These are phyloP conservation scores for Globisporangium polare DNA, from an alignment of 352 stramenopile species.

Conservation along the genomic window DNA sequence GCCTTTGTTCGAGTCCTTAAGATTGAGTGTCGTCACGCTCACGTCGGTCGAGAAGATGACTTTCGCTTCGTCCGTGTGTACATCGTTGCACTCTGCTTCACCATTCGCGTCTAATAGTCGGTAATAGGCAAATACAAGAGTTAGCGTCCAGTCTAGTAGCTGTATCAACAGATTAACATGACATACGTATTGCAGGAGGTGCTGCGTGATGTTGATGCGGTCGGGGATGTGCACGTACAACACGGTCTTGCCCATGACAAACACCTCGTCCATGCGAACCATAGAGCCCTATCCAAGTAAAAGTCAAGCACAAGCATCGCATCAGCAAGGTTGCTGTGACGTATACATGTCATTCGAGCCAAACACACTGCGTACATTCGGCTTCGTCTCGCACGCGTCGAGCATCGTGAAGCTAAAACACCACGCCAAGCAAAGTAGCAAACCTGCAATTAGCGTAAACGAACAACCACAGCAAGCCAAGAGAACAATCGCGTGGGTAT, in stretches of 20 bases:
- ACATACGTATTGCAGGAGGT: constrained; percentile 76
- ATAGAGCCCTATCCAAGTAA: constrained; percentile 35
- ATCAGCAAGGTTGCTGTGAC: background rate
- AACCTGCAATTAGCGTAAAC: background rate
- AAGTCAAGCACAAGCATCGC: background rate
- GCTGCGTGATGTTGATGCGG: constrained; percentile 76
- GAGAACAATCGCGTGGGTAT: background rate
- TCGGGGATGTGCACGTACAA: constrained; percentile 87
- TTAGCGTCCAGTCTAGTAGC: background rate
- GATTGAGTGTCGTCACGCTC: background rate
- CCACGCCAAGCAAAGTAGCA: background rate
- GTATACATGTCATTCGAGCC: background rate
- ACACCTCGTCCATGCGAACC: constrained; percentile 75
- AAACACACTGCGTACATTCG: constrained; percentile 32
- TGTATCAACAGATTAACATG: background rate
- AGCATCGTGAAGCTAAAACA: constrained; percentile 60
- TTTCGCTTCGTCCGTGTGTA: constrained; percentile 70
- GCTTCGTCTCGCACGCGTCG: constrained; percentile 70
- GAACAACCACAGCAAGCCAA: background rate
- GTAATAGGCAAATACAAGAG: background rate
- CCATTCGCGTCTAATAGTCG: constrained; percentile 52
- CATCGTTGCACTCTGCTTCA: constrained; percentile 79
- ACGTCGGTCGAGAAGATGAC: background rate
- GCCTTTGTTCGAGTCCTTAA: background rate
- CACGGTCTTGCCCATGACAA: constrained; percentile 85